Conservation (phyloP, 2,329 filamentous ascomycete genomes). For the Aureobasidium subglaciale region DNA sequence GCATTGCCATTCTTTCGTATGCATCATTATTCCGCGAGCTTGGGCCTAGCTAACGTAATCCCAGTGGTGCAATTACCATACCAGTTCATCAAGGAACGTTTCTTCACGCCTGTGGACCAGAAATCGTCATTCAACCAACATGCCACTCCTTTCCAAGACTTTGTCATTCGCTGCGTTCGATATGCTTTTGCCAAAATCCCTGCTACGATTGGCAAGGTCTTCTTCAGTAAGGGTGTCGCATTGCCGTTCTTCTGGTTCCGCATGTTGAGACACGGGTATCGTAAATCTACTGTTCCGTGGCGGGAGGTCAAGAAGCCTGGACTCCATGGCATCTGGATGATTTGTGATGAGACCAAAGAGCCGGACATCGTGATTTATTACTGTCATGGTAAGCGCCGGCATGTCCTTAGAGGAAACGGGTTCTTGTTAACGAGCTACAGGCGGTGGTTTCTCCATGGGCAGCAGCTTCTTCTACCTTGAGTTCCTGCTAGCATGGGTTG, state of each 20-base stretch:
- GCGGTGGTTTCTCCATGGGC: constrained; percentile 78
- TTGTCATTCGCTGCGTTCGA: constrained; percentile 69
- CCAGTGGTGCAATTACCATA: constrained; percentile 54
- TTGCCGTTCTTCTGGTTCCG: constrained; percentile 69
- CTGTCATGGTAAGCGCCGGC: constrained; percentile 54
- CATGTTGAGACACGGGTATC: constrained; percentile 64
- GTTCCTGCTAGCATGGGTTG: constrained; percentile 67
- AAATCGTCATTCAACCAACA: constrained; percentile 59
- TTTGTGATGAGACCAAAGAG: constrained; percentile 49
- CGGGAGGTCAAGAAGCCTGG: constrained; percentile 43
- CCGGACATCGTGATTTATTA: constrained; percentile 80
- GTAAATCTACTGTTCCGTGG: constrained; percentile 58
- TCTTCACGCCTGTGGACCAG: constrained; percentile 38
- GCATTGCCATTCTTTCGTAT: constrained; percentile 65
- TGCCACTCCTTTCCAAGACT: constrained; percentile 67
- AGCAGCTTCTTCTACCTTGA: constrained; percentile 79
- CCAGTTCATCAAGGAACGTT: constrained; percentile 52
- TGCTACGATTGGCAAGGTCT: constrained; percentile 61
- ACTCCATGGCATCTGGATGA: constrained; percentile 60
- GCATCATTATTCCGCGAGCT: constrained; percentile 17
- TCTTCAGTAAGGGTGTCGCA: constrained; percentile 68
- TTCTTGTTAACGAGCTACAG: constrained; percentile 31
- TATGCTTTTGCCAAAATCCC: constrained; percentile 70
- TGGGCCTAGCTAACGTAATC: background rate
- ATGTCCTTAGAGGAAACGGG: background rate